phyloP scores from a whole-genome alignment of 1,284 basidiomycete genomes.

The Ceratobasidium sp. region DNA sequence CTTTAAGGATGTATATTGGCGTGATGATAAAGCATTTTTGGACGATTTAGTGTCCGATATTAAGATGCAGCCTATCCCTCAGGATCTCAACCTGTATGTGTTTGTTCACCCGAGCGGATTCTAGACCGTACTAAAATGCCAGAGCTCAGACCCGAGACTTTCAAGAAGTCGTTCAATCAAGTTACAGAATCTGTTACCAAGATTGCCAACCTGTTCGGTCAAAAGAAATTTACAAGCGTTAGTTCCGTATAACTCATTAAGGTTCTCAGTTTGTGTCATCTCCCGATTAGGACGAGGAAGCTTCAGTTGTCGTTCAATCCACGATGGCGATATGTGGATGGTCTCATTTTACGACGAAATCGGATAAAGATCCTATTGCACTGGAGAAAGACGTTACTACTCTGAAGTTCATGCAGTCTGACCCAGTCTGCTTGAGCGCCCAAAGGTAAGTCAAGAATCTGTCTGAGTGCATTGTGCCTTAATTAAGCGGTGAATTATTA shows the following conservation, averaged over 20 bases:
- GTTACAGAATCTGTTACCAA: no score
- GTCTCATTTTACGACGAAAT: neutral
- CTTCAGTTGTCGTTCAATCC: neutral
- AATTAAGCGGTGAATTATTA: neutral
- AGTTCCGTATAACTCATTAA: neutral
- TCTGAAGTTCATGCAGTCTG: neutral
- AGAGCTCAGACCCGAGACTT: no score
- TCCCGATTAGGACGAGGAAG: neutral
- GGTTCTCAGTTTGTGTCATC: neutral
- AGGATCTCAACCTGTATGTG: neutral
- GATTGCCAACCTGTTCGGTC: neutral
- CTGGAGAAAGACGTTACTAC: neutral
- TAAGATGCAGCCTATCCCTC: neutral
- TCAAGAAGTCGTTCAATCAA: no score
- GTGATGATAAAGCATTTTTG: neutral
- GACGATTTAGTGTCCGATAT: slow-evolving; percentile 1
- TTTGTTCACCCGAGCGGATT: neutral
- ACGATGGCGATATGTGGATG: slow-evolving; percentile 6
- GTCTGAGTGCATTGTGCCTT: neutral
- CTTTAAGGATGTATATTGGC: neutral
- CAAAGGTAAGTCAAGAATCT: neutral
- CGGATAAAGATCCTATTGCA: neutral
- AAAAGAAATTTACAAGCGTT: neutral
- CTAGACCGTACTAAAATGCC: no score
- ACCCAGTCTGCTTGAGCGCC: neutral